Percentiles rank a stretch among this genome's conserved stretches.
phyloP scores from a whole-genome alignment of 2,329 filamentous ascomycete genomes.

The Berkeleyomyces basicola region DNA sequence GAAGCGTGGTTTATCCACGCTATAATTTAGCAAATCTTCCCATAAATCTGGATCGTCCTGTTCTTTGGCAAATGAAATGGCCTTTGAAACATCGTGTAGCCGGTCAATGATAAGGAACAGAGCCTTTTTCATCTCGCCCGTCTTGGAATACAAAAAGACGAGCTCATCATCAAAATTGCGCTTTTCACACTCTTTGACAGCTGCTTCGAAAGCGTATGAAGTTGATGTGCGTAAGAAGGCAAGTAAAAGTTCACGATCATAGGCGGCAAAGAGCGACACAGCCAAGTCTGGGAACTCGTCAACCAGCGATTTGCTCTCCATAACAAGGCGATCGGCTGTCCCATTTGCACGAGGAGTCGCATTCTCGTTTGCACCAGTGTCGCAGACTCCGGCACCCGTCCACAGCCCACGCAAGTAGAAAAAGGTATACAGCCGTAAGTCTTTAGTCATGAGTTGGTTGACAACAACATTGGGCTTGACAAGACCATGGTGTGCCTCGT shows the following conservation, averaged over 20 bases:
- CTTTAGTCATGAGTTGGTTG: conserved; percentile 52
- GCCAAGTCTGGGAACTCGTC: conserved; percentile 78
- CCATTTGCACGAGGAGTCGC: neutral
- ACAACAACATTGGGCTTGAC: conserved; percentile 66
- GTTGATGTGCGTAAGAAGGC: conserved; percentile 73
- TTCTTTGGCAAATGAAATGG: conserved; percentile 86
- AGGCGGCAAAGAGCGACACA: conserved; percentile 70
- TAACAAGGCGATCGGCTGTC: conserved; percentile 35
- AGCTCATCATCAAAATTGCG: conserved; percentile 75
- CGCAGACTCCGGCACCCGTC: conserved; percentile 51
- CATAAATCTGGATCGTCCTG: conserved; percentile 85
- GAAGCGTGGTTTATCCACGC: conserved; percentile 93
- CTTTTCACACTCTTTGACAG: conserved; percentile 60
- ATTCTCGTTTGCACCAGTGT: conserved; percentile 21
- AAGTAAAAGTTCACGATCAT: conserved; percentile 67
- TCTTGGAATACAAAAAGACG: conserved; percentile 92
- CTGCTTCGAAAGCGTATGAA: conserved; percentile 76
- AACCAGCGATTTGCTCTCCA: conserved; percentile 51
- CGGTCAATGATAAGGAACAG: conserved; percentile 86
- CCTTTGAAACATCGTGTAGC: conserved; percentile 78
- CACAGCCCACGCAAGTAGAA: conserved; percentile 84
- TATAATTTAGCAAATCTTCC: conserved; percentile 88
- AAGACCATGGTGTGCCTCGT: conserved; percentile 79
- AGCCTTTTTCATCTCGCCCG: conserved; percentile 80
- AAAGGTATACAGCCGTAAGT: conserved; percentile 61